Base-by-base conservation (phyloP, 176 grass and related monocot species). In the Aegilops bicornis region DNA sequence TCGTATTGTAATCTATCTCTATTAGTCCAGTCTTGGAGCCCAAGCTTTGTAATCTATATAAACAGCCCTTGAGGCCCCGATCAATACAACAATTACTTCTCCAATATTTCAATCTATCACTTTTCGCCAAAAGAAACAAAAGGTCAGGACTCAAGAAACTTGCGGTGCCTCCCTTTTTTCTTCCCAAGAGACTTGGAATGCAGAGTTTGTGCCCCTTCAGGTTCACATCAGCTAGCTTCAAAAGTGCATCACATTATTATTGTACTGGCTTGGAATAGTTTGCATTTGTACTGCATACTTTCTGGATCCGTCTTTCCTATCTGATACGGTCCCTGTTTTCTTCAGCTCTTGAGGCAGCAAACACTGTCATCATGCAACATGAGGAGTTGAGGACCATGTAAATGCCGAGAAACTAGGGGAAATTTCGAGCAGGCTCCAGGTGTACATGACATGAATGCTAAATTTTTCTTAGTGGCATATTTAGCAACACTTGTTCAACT, bases 351-450 rank as follows among this genome's bases (percentile, higher is more conserved):
- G 45, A 67, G 19, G 68, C 19, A 83, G 19, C 24, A 54, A 88
- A 43, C 33, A 82, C 67, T 71, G 59, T 76, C 73, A 76, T 73
- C 68, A 73, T 82, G 47, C 79, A 79, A 83, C 40, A 64, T 33
- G 73, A 66, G 50, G 16, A 54, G 50, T 54, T 54, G 50, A 54
- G 32, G 61, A 22, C 62, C 71, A 31, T 54, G 62, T 71, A 52
- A 35, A 86, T 64, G 9, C 5, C 22, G 11, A 82, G 22, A 64
- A 24, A 65, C 25, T 24, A 14, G 10, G 39, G 50, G 39, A 40
- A 75, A 72, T n/a, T 75, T 52, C 15, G 30, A 84, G 59, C 37
- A 50, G 59, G 58, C 13, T 31, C 39, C 32, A 25, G 9, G 58
- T 8, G 17, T 6, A 17, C 15, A 52, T 54, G 50, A 54, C 16